Conservation (phyloP, 2,329 filamentous ascomycete species). For the Orbilia ellipsospora region DNA sequence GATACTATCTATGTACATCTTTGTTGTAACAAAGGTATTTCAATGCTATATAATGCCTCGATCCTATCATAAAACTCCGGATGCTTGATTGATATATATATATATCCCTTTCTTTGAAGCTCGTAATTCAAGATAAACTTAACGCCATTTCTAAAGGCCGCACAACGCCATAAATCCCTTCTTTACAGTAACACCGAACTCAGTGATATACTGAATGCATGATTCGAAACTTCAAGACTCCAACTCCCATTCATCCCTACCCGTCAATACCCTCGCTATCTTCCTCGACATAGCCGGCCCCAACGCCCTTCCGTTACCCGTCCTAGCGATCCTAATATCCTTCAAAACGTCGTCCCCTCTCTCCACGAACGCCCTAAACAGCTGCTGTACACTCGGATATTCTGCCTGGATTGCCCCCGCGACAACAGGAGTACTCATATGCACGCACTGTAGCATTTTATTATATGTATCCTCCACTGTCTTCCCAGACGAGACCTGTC, state of each 20-base stretch:
- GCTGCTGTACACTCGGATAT: conserved; percentile 69
- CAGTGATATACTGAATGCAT: too few relatives aligned
- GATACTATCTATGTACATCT: too few relatives aligned
- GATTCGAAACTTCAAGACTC: conserved; percentile 25
- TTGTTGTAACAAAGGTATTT: too few relatives aligned
- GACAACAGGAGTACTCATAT: conserved; percentile 76
- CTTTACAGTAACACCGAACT: too few relatives aligned
- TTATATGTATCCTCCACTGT: conserved; percentile 74
- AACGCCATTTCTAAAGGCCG: too few relatives aligned
- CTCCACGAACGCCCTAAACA: conserved; percentile 71
- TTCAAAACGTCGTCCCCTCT: conserved; percentile 73
- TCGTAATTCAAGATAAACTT: too few relatives aligned
- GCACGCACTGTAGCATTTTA: conserved; percentile 80
- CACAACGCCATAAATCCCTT: too few relatives aligned
- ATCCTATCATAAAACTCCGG: too few relatives aligned
- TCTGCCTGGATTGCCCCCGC: conserved; percentile 75
- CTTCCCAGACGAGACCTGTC: conserved; percentile 78
- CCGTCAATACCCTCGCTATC: conserved; percentile 71
- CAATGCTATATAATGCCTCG: too few relatives aligned
- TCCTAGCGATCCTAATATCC: conserved; percentile 67
- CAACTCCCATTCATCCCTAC: conserved; percentile 63
- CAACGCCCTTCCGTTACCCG: conserved; percentile 68
- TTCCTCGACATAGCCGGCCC: conserved; percentile 71
- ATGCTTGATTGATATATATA: too few relatives aligned
- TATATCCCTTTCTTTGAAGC: too few relatives aligned